Base-by-base conservation (phyloP, 768 basidiomycete genomes). In the Suillus hirtellus region DNA sequence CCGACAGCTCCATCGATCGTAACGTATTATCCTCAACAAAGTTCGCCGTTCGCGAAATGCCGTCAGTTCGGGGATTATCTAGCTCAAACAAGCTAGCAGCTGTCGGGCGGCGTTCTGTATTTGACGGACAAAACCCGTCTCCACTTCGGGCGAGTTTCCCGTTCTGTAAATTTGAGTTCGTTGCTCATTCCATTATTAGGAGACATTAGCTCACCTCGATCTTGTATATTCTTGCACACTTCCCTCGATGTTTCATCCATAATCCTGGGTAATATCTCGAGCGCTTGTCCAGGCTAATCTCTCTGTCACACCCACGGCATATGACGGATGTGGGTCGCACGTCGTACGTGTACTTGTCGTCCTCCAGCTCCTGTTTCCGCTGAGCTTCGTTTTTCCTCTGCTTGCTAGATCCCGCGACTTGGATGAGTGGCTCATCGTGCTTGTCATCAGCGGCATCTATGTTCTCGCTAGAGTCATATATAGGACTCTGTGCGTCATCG, bases 251-350 rank as follows among this genome's bases (percentile, higher is more conserved):
- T 63, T 77, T 77, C 58, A 56, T 43, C 76, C 76, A 77, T 9
- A 77, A 46, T 8, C 76, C 76, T 17, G 76, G 75, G 47, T 77
- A 78, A 65, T 78, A 78, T 31, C 64, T 59, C 3, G 71, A 75
- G 49, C 76, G 61, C 60, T 74, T 75, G 53, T 77, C 77, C 15
- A 77, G 71, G 50, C 75, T 75, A 46, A 77, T 78, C 19, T 62
- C 66, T 62, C 56, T 76, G 38, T 58, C 12, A 38, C 77, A 77
- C 37, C 70, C 77, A 11, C 42, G 52, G 49, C 76, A 77, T 3
- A 64, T 59, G 4, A 77, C 76, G 43, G 69, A 75, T 34, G 68
- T 75, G 19, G 58, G 60, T 49, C 64, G 69, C 19, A 76, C 56
- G 54, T 66, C 62, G 21, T 56, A 59, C 19, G 72, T 53, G 49